Evolutionary conservation across 2,329 filamentous ascomycete species (phyloP).

Genomic region (Penicillium corylophilum): DNA sequence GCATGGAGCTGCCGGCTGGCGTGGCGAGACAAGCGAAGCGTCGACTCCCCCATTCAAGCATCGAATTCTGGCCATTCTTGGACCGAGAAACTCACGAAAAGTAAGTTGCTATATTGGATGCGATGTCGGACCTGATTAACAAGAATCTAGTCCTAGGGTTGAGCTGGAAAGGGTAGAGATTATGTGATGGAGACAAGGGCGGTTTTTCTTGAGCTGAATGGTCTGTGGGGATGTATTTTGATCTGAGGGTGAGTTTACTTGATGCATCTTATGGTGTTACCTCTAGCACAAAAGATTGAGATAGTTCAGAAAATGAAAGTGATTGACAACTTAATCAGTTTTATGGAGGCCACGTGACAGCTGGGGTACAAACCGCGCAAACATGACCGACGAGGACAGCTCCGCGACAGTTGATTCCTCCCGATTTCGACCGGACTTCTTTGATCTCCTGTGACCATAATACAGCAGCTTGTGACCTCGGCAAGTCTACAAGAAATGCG

Average conservation of each 20-base stretch:
- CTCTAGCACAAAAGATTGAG: neutral
- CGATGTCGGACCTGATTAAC: neutral
- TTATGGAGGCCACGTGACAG: neutral
- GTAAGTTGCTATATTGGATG: neutral
- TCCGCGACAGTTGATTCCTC: slow-evolving; percentile 1
- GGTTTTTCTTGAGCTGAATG: neutral
- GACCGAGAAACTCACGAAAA: neutral
- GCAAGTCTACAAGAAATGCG: neutral
- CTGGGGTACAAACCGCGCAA: slow-evolving; percentile 9
- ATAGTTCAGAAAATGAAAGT: neutral
- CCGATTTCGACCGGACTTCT: neutral
- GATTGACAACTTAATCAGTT: neutral
- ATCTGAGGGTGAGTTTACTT: neutral
- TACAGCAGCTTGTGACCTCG: neutral
- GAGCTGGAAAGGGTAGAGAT: neutral
- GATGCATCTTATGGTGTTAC: neutral
- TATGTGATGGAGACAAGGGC: too few relatives aligned
- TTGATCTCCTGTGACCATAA: neutral
- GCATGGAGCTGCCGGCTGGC: neutral
- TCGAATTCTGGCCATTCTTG: neutral
- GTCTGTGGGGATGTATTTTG: neutral
- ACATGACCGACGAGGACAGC: slow-evolving; percentile 11
- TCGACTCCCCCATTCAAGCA: neutral
- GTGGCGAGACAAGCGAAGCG: neutral
- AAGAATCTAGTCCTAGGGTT: neutral